Conservation (phyloP, 495 filamentous ascomycete genomes). For the Talaromyces adpressus region DNA sequence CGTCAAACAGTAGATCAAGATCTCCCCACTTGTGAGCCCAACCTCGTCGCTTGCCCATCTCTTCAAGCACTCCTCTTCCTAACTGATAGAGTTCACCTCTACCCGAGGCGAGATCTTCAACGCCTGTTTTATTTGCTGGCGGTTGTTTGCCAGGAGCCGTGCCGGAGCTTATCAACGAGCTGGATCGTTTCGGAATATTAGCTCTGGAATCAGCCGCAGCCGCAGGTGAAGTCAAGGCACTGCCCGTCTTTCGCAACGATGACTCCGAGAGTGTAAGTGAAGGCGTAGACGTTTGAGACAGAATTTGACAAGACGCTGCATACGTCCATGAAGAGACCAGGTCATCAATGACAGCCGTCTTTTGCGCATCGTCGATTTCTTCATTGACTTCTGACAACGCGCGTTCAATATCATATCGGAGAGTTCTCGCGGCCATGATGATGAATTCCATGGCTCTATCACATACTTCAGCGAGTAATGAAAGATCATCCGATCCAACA, state of each 20-base stretch:
- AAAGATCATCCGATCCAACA: constrained; percentile 65
- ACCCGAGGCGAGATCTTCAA: constrained; percentile 75
- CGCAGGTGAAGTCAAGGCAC: constrained; percentile 15
- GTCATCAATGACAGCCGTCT: constrained; percentile 62
- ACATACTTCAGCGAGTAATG: constrained; percentile 73
- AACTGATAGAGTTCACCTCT: constrained; percentile 77
- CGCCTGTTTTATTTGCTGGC: constrained; percentile 49
- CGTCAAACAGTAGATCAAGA: constrained; percentile 45
- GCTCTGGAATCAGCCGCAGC: constrained; percentile 35
- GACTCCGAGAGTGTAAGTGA: constrained; percentile 59
- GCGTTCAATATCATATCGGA: constrained; percentile 62
- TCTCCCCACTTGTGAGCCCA: constrained; percentile 75
- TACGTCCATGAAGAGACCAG: constrained; percentile 82
- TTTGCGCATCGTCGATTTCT: constrained; percentile 15
- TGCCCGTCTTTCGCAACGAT: constrained; percentile 29
- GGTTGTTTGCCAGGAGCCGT: constrained; percentile 7
- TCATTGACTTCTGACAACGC: constrained; percentile 26
- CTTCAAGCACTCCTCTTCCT: constrained; percentile 69
- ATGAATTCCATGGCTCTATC: constrained; percentile 73
- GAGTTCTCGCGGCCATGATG: constrained; percentile 63
- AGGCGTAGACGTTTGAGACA: constrained; percentile 68
- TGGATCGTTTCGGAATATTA: constrained; percentile 34
- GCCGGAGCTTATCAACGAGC: constrained; percentile 29
- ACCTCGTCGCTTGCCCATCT: constrained; percentile 60
- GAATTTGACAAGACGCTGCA: constrained; percentile 66